phyloP scores from a whole-genome alignment of 2,329 filamentous ascomycete genomes.

The Tolypocladium paradoxum region DNA sequence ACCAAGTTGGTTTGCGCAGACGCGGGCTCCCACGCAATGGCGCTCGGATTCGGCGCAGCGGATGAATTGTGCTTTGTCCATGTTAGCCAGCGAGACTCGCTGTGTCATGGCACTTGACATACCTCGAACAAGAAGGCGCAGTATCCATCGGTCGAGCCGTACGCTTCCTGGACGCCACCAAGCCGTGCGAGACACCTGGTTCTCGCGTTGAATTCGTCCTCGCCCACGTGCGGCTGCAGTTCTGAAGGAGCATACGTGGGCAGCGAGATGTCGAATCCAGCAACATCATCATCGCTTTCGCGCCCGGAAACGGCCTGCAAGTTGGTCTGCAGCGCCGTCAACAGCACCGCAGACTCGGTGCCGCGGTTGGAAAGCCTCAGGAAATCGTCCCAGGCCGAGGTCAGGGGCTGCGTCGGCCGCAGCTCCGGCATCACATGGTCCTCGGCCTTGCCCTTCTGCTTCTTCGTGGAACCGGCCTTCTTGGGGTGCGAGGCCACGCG shows the following conservation, averaged over 20 bases:
- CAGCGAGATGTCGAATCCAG: constrained; percentile 25
- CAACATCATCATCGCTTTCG: constrained; percentile 10
- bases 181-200: constrained; percentile 34
- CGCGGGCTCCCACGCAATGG: constrained; percentile 25
- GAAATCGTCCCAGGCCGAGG: constrained; percentile 40
- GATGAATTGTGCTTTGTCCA: constrained; percentile 32
- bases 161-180: constrained; percentile 17
- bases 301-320: constrained; percentile 23
- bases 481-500: constrained; percentile 47
- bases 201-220: constrained; percentile 28
- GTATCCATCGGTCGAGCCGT: constrained; percentile 25
- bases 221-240: constrained; percentile 20
- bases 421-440: constrained; percentile 18
- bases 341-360: constrained; percentile 25
- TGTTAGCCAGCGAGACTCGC: not conserved
- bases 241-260: constrained; percentile 28
- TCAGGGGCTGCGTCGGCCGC: constrained; percentile 27
- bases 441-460: constrained; percentile 13
- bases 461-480: constrained; percentile 24
- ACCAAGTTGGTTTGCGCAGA: constrained; percentile 24
- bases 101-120: constrained; percentile 7
- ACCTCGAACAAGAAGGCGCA: constrained; percentile 46
- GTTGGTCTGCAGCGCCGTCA: constrained; percentile 34
- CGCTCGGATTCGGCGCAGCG: constrained; percentile 26
- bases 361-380: constrained; percentile 28